Percentiles rank a stretch among this genome's conserved stretches.
Evolutionary conservation across 495 filamentous ascomycete genomes (phyloP).

Genomic region (Arthonia radiata): DNA sequence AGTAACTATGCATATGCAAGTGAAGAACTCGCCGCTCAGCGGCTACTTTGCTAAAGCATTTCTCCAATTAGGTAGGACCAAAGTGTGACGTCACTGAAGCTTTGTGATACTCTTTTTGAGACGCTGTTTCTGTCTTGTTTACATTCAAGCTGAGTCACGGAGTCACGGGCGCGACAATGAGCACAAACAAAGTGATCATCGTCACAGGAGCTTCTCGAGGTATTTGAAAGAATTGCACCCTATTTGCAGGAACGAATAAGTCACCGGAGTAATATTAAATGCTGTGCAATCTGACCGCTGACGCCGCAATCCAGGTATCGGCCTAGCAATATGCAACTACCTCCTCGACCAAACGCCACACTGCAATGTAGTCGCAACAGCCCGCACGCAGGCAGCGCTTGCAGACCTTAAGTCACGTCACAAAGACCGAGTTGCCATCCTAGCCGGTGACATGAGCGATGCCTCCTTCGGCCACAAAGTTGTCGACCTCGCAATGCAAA

Average conservation of each 20-base stretch:
- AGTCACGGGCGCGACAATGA: too few species aligned
- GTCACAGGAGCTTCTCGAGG: constrained; percentile 38
- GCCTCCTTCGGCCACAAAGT: constrained; percentile 32
- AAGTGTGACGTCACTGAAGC: too few species aligned
- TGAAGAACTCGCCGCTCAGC: too few species aligned
- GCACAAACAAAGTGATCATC: constrained; percentile 35
- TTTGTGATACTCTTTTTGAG: too few species aligned
- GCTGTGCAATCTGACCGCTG: constrained; percentile 42
- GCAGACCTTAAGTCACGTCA: constrained; percentile 39
- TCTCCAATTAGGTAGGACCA: too few species aligned
- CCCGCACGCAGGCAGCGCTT: constrained; percentile 42
- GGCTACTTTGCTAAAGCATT: too few species aligned
- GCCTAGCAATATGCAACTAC: constrained; percentile 47
- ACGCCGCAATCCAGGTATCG: constrained; percentile 40
- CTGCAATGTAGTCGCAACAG: constrained; percentile 45
- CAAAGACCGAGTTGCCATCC: constrained; percentile 36
- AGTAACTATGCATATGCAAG: too few species aligned
- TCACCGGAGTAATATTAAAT: constrained; percentile 39
- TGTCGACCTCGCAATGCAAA: constrained; percentile 32
- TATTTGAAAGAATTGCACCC: constrained; percentile 6
- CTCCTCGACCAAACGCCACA: constrained; percentile 37
- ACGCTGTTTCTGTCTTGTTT: too few species aligned
- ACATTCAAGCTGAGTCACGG: too few species aligned
- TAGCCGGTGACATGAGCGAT: constrained; percentile 56
- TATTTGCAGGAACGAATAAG: neutral